Evolutionary conservation across 1,284 basidiomycete species (phyloP).

Genomic region (Ceratobasidium sp.): DNA sequence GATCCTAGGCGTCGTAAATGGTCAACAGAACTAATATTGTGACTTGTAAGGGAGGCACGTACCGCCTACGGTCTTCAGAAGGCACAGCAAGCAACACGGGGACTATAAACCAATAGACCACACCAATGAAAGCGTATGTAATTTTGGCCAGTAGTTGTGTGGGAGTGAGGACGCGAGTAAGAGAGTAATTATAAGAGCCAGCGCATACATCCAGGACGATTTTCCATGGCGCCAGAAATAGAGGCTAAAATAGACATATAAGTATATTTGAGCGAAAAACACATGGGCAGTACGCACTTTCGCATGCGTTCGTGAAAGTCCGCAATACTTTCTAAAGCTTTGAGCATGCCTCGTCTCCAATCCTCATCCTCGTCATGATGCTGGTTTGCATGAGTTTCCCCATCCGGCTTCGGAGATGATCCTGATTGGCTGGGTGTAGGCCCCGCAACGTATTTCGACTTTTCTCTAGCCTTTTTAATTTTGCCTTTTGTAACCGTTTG

Average conservation of each 20-base stretch:
- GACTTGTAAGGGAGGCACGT: slow-evolving; percentile 40
- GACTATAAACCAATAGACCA: slow-evolving; percentile 67
- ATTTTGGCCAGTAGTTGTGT: slow-evolving; percentile 59
- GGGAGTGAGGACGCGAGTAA: slow-evolving; percentile 56
- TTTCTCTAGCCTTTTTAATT: slow-evolving; percentile 46
- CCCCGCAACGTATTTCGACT: slow-evolving; percentile 42
- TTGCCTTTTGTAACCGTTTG: slow-evolving; percentile 43
- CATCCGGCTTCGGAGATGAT: slow-evolving; percentile 8
- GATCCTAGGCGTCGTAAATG: slow-evolving; percentile 46
- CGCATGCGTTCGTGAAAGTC: slow-evolving; percentile 70
- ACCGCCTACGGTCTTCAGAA: slow-evolving; percentile 57
- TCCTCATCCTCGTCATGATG: slow-evolving; percentile 51
- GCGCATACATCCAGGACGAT: slow-evolving; percentile 57
- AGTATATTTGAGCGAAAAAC: not conserved
- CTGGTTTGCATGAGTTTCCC: slow-evolving; percentile 46
- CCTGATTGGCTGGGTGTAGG: slow-evolving; percentile 23
- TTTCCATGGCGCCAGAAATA: slow-evolving; percentile 66
- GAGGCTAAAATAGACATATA: slow-evolving; percentile 52
- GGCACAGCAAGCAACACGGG: slow-evolving; percentile 63
- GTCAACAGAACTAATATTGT: not conserved
- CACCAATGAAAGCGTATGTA: slow-evolving; percentile 56
- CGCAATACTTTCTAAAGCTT: slow-evolving; percentile 56
- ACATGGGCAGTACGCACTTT: slow-evolving; percentile 57
- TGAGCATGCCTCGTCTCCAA: slow-evolving; percentile 54
- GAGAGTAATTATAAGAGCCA: slow-evolving; percentile 51